These are phyloP conservation scores for Populus davidiana DNA, from an alignment of 345 rosid species.

Conservation along the genomic window DNA sequence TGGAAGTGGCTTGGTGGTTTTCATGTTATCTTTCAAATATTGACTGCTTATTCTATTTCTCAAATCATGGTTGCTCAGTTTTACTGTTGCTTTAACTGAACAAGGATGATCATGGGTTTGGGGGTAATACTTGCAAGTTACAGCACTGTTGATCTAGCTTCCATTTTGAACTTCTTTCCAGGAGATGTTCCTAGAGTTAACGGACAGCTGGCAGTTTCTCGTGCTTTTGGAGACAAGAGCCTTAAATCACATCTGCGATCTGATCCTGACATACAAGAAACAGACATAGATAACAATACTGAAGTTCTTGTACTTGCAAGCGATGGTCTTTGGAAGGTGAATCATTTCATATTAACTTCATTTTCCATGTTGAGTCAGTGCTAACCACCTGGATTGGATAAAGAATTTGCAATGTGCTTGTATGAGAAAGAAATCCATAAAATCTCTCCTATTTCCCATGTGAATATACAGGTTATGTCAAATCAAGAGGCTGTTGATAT, in stretches of 20 bases:
- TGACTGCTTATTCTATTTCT: background rate
- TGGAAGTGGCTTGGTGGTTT: background rate
- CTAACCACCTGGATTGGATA: background rate
- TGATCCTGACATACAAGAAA: slow-evolving; percentile 53
- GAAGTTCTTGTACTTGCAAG: slow-evolving; percentile 60
- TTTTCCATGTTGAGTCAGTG: background rate
- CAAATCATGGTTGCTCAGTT: too few relatives aligned
- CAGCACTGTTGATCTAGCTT: background rate
- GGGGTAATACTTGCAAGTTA: background rate
- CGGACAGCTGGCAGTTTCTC: slow-evolving; percentile 74
- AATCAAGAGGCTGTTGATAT: slow-evolving; percentile 78
- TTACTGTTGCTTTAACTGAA: background rate
- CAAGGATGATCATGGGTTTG: background rate
- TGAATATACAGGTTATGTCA: slow-evolving; percentile 52
- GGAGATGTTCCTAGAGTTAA: slow-evolving; percentile 84
- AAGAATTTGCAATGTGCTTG: background rate
- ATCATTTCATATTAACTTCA: slow-evolving; percentile 1
- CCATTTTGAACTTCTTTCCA: slow-evolving; percentile 21
- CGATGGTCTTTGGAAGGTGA: slow-evolving; percentile 78
- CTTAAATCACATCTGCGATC: slow-evolving; percentile 63
- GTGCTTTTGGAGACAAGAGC: slow-evolving; percentile 73
- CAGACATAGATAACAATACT: slow-evolving; percentile 29
- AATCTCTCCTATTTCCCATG: background rate
- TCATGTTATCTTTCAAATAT: background rate
- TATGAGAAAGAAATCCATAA: background rate